Evolutionary conservation across 1,284 basidiomycete genomes (phyloP), one percentile per base, ranked within the genome.

Genomic region (Cystobasidium pallidum): DNA sequence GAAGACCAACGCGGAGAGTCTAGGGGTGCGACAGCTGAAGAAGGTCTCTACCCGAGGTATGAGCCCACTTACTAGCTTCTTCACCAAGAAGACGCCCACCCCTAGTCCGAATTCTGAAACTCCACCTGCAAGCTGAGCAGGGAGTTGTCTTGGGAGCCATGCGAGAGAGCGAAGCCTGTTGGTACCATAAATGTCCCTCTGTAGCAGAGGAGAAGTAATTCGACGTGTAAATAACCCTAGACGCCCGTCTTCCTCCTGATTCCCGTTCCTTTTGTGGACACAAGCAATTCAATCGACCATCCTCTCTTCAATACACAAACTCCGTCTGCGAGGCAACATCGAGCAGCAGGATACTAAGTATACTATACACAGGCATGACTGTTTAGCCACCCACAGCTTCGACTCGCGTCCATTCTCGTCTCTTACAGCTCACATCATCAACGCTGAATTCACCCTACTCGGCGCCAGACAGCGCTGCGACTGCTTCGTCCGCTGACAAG

Each of bases 41-140:
- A 74, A 74, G 67, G 73, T 66, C 17, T 57, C 49, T 41, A 74
- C 45, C 32, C 6, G 63, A 57, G 73, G 73, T 8, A 74, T 74
- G 73, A 58, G 36, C 15, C 73, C 73, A 3, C 39, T 74, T 6
- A 74, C 73, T 17, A 74, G 59, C 62, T 74, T 74, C 67, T 74
- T 74, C 43, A 30, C 59, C 21, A 70, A 70, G 47, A 70, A 66
- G 52, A 63, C 43, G n/a, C 72, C 72, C 0, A 66, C 54, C 24
- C 72, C 72, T 2, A 51, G 55, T n/a, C 49, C 51, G 63, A 55
- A 52, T 41, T 41, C 34, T 19, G 66, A 67, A 34, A 64, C 62
- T 26, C 62, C 62, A 28, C 62, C 62, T 30, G 39, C 43, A 15
- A 15, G 36, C 59, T 62, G 36, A 28, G 36, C 7, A 7, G 7